A percentile compares a stretch with the other conserved stretches of the same genome.
phyloP scores from a whole-genome alignment of 106 monocot genomes.

The Gastrodia elata region DNA sequence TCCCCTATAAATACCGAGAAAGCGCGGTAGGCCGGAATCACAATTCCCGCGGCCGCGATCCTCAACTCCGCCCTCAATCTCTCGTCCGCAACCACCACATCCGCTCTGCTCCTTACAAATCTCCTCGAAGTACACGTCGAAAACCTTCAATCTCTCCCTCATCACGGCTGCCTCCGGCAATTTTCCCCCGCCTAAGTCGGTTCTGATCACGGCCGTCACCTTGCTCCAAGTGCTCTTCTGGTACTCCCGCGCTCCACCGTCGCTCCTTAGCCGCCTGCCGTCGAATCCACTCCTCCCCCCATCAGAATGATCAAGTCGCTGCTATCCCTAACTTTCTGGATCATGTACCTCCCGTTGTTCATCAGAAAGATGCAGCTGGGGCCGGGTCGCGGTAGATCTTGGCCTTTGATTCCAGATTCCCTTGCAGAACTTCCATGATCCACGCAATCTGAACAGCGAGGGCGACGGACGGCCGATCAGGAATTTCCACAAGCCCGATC shows the following conservation, averaged over 20 bases:
- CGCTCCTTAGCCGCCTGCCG: slow-evolving; percentile 37
- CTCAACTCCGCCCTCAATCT: slow-evolving; percentile 31
- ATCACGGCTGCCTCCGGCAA: background rate
- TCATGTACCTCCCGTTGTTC: slow-evolving; percentile 84
- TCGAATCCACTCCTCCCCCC: slow-evolving; percentile 72
- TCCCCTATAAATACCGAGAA: slow-evolving; percentile 12
- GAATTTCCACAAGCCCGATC: slow-evolving; percentile 11
- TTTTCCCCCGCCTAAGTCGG: slow-evolving; percentile 10
- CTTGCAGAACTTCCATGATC: slow-evolving; percentile 67
- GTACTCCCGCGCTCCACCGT: slow-evolving; percentile 48
- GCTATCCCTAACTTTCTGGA: slow-evolving; percentile 55
- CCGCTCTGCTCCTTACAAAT: slow-evolving; percentile 21
- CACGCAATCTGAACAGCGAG: slow-evolving; percentile 62
- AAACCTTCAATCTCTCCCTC: slow-evolving; percentile 16
- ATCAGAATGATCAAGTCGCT: slow-evolving; percentile 52
- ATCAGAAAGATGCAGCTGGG: slow-evolving; percentile 57
- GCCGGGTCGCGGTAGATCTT: slow-evolving; percentile 43
- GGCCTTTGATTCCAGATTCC: slow-evolving; percentile 61
- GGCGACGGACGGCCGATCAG: slow-evolving; percentile 39
- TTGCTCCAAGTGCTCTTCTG: slow-evolving; percentile 67
- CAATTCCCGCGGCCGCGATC: slow-evolving; percentile 6
- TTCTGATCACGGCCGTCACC: slow-evolving; percentile 30
- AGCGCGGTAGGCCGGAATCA: slow-evolving; percentile 18
- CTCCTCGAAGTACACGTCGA: slow-evolving; percentile 20
- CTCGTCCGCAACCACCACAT: slow-evolving; percentile 35